These are phyloP conservation scores for Brasenia schreberi DNA, from an alignment of 164 flowering plant genomes.

Conservation along the genomic window DNA sequence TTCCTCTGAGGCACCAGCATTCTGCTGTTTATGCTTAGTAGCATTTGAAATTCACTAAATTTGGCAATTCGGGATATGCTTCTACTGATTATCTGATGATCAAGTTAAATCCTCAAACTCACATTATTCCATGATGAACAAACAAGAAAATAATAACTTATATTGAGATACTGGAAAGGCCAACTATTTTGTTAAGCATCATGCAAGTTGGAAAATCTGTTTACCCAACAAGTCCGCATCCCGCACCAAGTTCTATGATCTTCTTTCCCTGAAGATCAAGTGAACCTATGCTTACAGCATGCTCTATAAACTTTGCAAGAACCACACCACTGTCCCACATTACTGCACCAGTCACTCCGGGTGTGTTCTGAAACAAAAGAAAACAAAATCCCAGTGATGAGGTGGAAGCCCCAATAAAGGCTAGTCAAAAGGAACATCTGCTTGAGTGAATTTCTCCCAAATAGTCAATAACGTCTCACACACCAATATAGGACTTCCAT, in stretches of 20 bases:
- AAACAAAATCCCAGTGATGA: neutral
- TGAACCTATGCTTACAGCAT: constrained; percentile 49
- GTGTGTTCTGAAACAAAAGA: constrained; percentile 27
- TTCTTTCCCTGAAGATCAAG: constrained; percentile 62
- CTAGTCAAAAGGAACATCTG: neutral
- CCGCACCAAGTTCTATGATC: constrained; percentile 77
- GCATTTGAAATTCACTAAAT: too few species aligned
- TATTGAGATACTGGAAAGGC: too few species aligned
- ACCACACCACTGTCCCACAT: constrained; percentile 97
- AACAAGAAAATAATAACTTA: too few species aligned
- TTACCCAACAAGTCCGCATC: constrained; percentile 92
- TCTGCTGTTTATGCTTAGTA: too few species aligned
- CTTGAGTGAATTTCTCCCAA: neutral
- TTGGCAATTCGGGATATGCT: too few species aligned
- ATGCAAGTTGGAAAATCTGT: too few species aligned
- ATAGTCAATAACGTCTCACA: neutral
- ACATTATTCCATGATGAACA: too few species aligned
- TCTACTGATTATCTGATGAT: too few species aligned
- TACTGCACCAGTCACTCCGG: constrained; percentile 91
- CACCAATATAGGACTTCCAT: neutral
- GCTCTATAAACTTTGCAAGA: constrained; percentile 78
- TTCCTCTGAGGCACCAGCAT: too few species aligned
- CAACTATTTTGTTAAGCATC: too few species aligned
- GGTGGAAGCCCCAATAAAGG: neutral
- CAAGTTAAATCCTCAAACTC: too few species aligned